These are phyloP conservation scores for Cercospora berteroae DNA, from an alignment of 2,329 filamentous ascomycete species.

Conservation along the genomic window DNA sequence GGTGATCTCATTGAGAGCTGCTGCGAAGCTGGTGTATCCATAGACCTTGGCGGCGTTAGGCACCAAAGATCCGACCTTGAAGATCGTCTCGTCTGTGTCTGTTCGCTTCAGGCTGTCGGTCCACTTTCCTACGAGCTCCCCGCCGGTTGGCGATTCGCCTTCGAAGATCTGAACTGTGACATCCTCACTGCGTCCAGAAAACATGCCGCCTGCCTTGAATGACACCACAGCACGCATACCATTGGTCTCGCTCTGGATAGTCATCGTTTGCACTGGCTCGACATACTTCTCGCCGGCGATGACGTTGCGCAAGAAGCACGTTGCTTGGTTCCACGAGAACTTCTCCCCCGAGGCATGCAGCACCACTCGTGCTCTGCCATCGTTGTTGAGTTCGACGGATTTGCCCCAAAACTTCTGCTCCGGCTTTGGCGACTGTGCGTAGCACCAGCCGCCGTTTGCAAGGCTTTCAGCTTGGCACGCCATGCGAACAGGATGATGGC, in stretches of 20 bases:
- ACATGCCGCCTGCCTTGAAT: conserved; percentile 96
- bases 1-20: conserved; percentile 83
- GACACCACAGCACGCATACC: conserved; percentile 81
- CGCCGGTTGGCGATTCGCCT: conserved; percentile 61
- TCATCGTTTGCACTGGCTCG: conserved; percentile 89
- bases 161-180: conserved; percentile 74
- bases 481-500: conserved; percentile 85
- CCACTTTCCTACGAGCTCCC: conserved; percentile 80
- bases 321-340: conserved; percentile 86
- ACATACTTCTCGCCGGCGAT: conserved; percentile 98
- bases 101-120: conserved; percentile 69
- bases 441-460: conserved; percentile 69
- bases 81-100: conserved; percentile 65
- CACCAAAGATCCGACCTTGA: conserved; percentile 75
- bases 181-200: conserved; percentile 89
- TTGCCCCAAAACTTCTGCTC: conserved; percentile 99
- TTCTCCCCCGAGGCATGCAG: conserved; percentile 69
- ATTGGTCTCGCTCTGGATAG: conserved; percentile 76
- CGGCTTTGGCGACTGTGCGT: conserved; percentile 81
- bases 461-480: conserved; percentile 81
- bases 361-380: conserved; percentile 77
- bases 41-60: conserved; percentile 77
- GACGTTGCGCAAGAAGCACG: conserved; percentile 89
- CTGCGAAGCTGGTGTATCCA: conserved; percentile 84
- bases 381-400: conserved; percentile 88